Percentiles rank a stretch among this genome's conserved stretches.
These are phyloP conservation scores for Apiospora malaysiana DNA, from an alignment of 2,329 filamentous ascomycete genomes.

Conservation along the genomic window DNA sequence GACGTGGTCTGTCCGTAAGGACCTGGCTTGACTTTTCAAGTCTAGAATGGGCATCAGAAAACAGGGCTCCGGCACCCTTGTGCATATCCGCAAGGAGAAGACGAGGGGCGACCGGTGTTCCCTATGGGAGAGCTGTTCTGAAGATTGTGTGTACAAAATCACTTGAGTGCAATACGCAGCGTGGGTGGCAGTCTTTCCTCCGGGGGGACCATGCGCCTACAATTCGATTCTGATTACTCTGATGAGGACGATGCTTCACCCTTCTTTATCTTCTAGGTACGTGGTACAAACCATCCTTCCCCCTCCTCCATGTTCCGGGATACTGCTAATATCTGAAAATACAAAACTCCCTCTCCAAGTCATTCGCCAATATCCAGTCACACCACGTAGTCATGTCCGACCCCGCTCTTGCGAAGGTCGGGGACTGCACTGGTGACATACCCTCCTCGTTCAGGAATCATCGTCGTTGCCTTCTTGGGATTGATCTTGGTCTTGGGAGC, in stretches of 20 bases:
- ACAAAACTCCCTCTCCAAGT: neutral
- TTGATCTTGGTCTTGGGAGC: neutral
- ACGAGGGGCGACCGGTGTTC: constrained; percentile 50
- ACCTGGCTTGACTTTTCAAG: constrained; percentile 78
- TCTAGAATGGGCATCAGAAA: constrained; percentile 95
- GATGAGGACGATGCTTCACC: constrained; percentile 77
- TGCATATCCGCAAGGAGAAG: constrained; percentile 43
- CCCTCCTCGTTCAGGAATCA: neutral
- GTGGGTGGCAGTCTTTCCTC: constrained; percentile 53
- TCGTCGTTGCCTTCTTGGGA: neutral
- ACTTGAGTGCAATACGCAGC: constrained; percentile 98
- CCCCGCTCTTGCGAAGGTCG: neutral
- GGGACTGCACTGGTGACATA: neutral
- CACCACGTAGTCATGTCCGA: neutral
- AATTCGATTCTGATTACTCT: constrained; percentile 96
- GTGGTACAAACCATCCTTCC: constrained; percentile 29
- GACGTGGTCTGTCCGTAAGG: constrained; percentile 78
- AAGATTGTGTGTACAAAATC: constrained; percentile 80
- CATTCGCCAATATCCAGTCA: neutral
- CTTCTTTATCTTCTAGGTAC: constrained; percentile 43
- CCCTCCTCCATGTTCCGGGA: constrained; percentile 30
- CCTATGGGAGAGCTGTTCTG: constrained; percentile 91
- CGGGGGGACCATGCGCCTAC: constrained; percentile 45
- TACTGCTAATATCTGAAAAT: constrained; percentile 38
- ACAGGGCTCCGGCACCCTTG: constrained; percentile 58